phyloP scores from a whole-genome alignment of 768 basidiomycete species.

The Tulasnella sp. region DNA sequence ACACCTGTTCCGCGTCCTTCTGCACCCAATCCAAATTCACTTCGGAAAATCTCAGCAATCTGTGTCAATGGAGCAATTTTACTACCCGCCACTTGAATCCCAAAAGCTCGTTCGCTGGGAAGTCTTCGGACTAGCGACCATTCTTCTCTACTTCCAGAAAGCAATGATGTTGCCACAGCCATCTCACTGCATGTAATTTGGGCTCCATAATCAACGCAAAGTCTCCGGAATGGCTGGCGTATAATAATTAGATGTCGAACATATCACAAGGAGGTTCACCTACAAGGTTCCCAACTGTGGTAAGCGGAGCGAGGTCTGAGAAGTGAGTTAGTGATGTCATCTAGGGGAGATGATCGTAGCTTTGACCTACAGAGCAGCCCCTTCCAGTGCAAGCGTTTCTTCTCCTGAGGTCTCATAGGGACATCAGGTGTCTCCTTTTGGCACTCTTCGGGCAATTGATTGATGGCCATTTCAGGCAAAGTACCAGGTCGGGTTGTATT shows the following conservation, averaged over 20 bases:
- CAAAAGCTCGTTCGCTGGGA: conserved; percentile 74
- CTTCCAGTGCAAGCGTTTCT: conserved; percentile 73
- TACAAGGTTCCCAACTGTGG: conserved; percentile 91
- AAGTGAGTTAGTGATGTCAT: background rate
- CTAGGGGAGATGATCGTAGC: background rate
- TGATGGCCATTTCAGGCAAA: conserved; percentile 11
- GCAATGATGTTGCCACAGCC: conserved; percentile 87
- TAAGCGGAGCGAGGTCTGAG: conserved; percentile 62
- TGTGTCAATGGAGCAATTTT: conserved; percentile 56
- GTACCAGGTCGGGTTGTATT: too few species aligned
- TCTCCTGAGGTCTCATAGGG: conserved; percentile 59
- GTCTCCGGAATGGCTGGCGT: conserved; percentile 73
- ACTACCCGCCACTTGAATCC: conserved; percentile 70
- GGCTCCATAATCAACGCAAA: conserved; percentile 76
- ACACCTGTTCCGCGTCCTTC: conserved; percentile 25
- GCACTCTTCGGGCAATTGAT: conserved; percentile 4
- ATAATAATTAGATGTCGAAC: background rate
- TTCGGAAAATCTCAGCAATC: conserved; percentile 11
- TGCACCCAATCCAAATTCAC: conserved; percentile 11
- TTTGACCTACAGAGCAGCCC: conserved; percentile 67
- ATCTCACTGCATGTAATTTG: conserved; percentile 97
- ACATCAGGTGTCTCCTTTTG: conserved; percentile 51
- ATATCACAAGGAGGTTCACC: conserved; percentile 20
- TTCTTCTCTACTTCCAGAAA: conserved; percentile 80
- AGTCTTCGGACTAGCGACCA: conserved; percentile 89